Percentiles rank a stretch among this genome's conserved stretches.
These are phyloP conservation scores for Trypanosoma boissoni DNA, from an alignment of 208 protist genomes.

Conservation along the genomic window DNA sequence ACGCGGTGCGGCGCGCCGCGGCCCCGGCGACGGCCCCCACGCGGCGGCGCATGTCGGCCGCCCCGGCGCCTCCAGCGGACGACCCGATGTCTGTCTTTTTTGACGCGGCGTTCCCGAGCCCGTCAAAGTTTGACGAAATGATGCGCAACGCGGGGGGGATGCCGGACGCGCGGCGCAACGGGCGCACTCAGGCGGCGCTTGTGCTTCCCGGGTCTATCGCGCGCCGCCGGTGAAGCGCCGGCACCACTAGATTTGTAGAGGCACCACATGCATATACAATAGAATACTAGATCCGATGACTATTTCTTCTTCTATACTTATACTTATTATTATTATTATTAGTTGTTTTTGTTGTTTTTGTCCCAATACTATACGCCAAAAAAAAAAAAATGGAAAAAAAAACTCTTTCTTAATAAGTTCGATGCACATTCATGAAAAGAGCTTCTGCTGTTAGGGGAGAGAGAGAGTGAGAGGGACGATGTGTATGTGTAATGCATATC, in stretches of 20 bases:
- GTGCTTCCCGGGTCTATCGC: slow-evolving; percentile 69
- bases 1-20: background rate
- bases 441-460: too few relatives aligned
- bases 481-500: too few relatives aligned
- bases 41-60: background rate
- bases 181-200: slow-evolving; percentile 57
- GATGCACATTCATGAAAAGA: too few relatives aligned
- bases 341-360: too few relatives aligned
- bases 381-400: too few relatives aligned
- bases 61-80: slow-evolving; percentile 18
- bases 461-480: too few relatives aligned
- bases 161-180: slow-evolving; percentile 36
- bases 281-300: slow-evolving; percentile 18
- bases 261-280: too few relatives aligned
- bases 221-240: slow-evolving; percentile 58
- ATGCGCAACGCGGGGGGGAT: slow-evolving; percentile 74
- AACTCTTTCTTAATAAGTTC: too few relatives aligned
- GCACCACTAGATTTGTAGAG: too few relatives aligned
- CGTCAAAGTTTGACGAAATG: slow-evolving; percentile 88
- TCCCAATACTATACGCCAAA: too few relatives aligned
- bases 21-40: background rate
- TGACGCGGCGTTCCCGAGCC: slow-evolving; percentile 76
- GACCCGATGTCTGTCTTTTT: slow-evolving; percentile 89
- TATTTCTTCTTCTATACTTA: slow-evolving; percentile 12
- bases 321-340: slow-evolving; percentile 4